Conservation (phyloP, 306 rosid species). For the Cucurbita argyrosperma region DNA sequence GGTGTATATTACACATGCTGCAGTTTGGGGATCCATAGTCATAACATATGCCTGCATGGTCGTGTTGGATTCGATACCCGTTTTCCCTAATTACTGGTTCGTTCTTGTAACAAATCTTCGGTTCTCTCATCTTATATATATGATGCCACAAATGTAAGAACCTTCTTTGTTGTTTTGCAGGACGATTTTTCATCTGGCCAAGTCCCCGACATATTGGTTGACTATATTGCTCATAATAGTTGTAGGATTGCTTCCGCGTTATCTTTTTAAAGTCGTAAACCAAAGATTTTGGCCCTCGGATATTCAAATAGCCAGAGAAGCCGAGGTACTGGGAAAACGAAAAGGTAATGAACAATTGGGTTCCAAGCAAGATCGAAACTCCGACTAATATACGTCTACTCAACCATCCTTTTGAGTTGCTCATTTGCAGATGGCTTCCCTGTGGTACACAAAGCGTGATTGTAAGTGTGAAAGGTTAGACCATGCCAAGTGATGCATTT, state of each 20-base stretch:
- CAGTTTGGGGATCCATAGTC: slow-evolving; percentile 89
- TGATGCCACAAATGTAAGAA: slow-evolving; percentile 3
- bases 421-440: slow-evolving; percentile 27
- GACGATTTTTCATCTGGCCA: slow-evolving; percentile 65
- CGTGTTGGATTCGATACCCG: slow-evolving; percentile 74
- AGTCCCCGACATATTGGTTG: slow-evolving; percentile 64
- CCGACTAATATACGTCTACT: slow-evolving; percentile 26
- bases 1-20: slow-evolving; percentile 61
- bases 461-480: slow-evolving; percentile 34
- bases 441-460: slow-evolving; percentile 13
- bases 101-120: slow-evolving; percentile 6
- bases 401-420: slow-evolving; percentile 11
- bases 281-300: slow-evolving; percentile 80
- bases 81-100: slow-evolving; percentile 82
- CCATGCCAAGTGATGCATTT: slow-evolving; percentile 2
- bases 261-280: slow-evolving; percentile 47
- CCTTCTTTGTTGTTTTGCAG: slow-evolving; percentile 25
- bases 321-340: slow-evolving; percentile 26
- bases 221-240: slow-evolving; percentile 61
- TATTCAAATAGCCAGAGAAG: slow-evolving; percentile 85
- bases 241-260: slow-evolving; percentile 80
- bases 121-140: neutral
- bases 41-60: slow-evolving; percentile 79
- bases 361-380: slow-evolving; percentile 36
- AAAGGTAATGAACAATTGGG: slow-evolving; percentile 13